These are phyloP conservation scores for Dillenia suffruticosa DNA, from an alignment of 164 flowering plant genomes.

Conservation along the genomic window DNA sequence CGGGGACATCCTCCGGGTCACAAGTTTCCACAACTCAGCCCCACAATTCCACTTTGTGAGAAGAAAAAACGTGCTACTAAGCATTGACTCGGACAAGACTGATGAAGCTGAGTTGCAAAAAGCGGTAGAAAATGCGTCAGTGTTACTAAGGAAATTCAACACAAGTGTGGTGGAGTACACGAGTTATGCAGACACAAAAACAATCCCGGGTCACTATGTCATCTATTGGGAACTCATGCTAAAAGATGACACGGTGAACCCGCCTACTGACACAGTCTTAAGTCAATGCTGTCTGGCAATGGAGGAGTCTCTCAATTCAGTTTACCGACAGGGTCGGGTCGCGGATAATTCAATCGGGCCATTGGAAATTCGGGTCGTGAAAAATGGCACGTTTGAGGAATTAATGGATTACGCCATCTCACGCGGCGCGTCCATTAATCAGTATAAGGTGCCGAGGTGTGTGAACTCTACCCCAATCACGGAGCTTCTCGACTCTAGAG, in stretches of 20 bases:
- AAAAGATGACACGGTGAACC: slow-evolving; percentile 11
- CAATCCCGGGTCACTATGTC: slow-evolving; percentile 44
- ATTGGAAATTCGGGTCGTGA: slow-evolving; percentile 39
- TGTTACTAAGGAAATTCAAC: slow-evolving; percentile 15
- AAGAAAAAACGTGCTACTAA: slow-evolving; percentile 35
- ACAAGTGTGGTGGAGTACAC: slow-evolving; percentile 39
- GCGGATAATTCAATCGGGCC: slow-evolving; percentile 36
- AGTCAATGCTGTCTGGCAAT: slow-evolving; percentile 29
- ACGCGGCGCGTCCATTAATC: slow-evolving; percentile 45
- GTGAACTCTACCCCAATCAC: slow-evolving; percentile 35
- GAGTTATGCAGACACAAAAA: slow-evolving; percentile 31
- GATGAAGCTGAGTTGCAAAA: slow-evolving; percentile 39
- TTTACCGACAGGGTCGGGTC: slow-evolving; percentile 34
- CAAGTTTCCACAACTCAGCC: slow-evolving; percentile 37
- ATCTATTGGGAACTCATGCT: slow-evolving; percentile 37
- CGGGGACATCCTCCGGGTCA: slow-evolving; percentile 40
- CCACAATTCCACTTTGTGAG: slow-evolving; percentile 43
- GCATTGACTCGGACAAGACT: slow-evolving; percentile 46
- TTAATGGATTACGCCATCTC: slow-evolving; percentile 51
- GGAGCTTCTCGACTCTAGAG: slow-evolving; percentile 36
- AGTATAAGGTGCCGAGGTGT: slow-evolving; percentile 47
- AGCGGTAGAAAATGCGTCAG: slow-evolving; percentile 32
- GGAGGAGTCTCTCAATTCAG: slow-evolving; percentile 36
- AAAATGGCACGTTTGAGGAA: slow-evolving; percentile 40
- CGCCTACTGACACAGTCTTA: slow-evolving; percentile 15